Percentiles rank a stretch among this genome's conserved stretches.
phyloP scores from a whole-genome alignment of 2,329 filamentous ascomycete species.

The Fusarium nodosum region DNA sequence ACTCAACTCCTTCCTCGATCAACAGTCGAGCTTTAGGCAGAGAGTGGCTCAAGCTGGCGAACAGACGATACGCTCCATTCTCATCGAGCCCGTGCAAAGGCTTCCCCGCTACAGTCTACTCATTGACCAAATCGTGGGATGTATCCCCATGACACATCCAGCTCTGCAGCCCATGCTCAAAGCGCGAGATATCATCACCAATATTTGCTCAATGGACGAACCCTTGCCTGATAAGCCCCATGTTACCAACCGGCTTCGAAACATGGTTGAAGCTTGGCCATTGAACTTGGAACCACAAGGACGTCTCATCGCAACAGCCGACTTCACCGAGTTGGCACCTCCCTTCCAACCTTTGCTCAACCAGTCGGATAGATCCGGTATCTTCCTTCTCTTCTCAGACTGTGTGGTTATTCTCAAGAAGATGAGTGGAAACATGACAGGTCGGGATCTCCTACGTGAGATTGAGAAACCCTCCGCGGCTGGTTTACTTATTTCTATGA shows the following conservation, averaged over 20 bases:
- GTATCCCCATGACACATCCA: conserved; percentile 86
- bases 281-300: conserved; percentile 77
- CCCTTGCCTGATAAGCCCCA: conserved; percentile 78
- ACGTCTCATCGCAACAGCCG: conserved; percentile 83
- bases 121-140: conserved; percentile 94
- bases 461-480: conserved; percentile 83
- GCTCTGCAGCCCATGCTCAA: conserved; percentile 86
- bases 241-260: conserved; percentile 78
- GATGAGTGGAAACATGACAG: conserved; percentile 72
- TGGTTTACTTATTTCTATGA: conserved; percentile 73
- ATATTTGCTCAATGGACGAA: conserved; percentile 94
- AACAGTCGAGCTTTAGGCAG: conserved; percentile 85
- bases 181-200: conserved; percentile 92
- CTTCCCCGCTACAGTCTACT: conserved; percentile 94
- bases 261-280: conserved; percentile 84
- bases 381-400: conserved; percentile 88
- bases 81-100: conserved; percentile 96
- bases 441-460: conserved; percentile 84
- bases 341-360: conserved; percentile 70
- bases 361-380: conserved; percentile 68
- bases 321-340: conserved; percentile 81
- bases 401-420: conserved; percentile 83
- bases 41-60: conserved; percentile 87
- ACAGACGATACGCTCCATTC: conserved; percentile 87
- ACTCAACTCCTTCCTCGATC: conserved; percentile 82